phyloP scores from a whole-genome alignment of 2,329 filamentous ascomycete species.

The Phyllachora maydis region DNA sequence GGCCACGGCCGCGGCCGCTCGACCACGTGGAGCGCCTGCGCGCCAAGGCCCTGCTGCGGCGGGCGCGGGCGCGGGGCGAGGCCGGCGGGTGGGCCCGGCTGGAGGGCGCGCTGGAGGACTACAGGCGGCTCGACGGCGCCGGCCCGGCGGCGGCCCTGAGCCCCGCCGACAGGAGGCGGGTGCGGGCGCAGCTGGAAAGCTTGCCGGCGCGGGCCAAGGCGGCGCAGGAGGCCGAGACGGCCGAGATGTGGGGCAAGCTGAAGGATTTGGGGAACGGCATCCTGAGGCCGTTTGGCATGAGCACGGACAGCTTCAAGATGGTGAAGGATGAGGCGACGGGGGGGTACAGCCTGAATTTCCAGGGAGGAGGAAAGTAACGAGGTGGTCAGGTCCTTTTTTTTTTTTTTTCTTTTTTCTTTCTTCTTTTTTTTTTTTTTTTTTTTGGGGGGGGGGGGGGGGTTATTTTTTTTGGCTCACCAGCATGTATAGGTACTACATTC shows the following conservation, averaged over 20 bases:
- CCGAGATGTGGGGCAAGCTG: slow-evolving; percentile 94
- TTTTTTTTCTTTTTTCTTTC: too few relatives aligned
- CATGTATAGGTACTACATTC: too few relatives aligned
- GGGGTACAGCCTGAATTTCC: slow-evolving; percentile 85
- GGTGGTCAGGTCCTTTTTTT: too few relatives aligned
- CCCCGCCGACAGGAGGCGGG: slow-evolving; percentile 42
- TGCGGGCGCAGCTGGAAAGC: slow-evolving; percentile 40
- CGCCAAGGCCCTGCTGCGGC: slow-evolving; percentile 62
- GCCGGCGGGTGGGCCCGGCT: slow-evolving; percentile 62
- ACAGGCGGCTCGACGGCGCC: slow-evolving; percentile 49
- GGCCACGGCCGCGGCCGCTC: slow-evolving; percentile 10
- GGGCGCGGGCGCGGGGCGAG: slow-evolving; percentile 52
- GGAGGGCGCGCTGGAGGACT: slow-evolving; percentile 61
- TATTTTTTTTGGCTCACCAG: too few relatives aligned
- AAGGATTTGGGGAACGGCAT: slow-evolving; percentile 84
- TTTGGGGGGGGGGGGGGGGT: too few relatives aligned
- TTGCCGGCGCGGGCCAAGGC: slow-evolving; percentile 51
- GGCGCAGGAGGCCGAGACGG: slow-evolving; percentile 73
- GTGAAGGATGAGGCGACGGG: slow-evolving; percentile 75
- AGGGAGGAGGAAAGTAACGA: slow-evolving; percentile 4
- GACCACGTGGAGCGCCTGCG: slow-evolving; percentile 55
- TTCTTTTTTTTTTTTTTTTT: too few relatives aligned
- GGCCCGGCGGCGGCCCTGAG: slow-evolving; percentile 37
- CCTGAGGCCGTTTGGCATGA: slow-evolving; percentile 80
- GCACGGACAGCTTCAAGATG: slow-evolving; percentile 89